Base-by-base conservation (phyloP, 192 early-diverging fungal species). In the Lobosporangium transversale region DNA sequence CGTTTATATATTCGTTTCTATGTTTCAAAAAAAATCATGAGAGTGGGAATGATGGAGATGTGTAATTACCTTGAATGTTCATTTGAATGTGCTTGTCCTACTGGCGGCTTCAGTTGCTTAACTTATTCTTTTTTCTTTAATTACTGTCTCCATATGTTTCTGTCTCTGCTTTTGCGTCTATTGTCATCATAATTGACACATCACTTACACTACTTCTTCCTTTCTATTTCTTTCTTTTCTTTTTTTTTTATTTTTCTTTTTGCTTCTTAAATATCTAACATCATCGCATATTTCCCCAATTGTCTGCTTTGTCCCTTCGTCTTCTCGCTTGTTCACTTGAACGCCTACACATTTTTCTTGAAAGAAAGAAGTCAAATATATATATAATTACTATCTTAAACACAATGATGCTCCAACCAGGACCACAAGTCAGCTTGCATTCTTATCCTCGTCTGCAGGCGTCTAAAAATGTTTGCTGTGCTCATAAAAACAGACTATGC, bases 321-420 rank as follows among this genome's bases (percentile, higher is more conserved):
- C 14, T 40, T 14, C 37, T 40, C 14, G 37, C 37, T 40, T 40
- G 8, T 14, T 40, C 14, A 14, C 37, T 40, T 40, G 37, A 7
- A 40, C 37, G 37, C 37, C 8, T 14, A 40, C 37, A 40, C 37
- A n/a, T n/a, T n/a, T n/a, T n/a, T n/a, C n/a, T n/a, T n/a, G n/a
- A n/a, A n/a, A n/a, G n/a, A n/a, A n/a, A n/a, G n/a, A n/a, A n/a
- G n/a, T n/a, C n/a, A n/a, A n/a, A n/a, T n/a, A n/a, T n/a, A n/a
- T n/a, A n/a, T n/a, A n/a, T n/a, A 40, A 40, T 40, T 14, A 40
- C 37, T 14, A 7, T 40, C 14, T 40, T 40, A 40, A 10, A 40
- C 47, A 40, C 24, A 42, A 75, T 75, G 71, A 75, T 75, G 71
- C 71, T 75, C 45, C 71, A 75, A 42, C 71, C 71, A 20, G 71